phyloP scores from a whole-genome alignment of 371 early-diverging fungal species.

The Zychaea mexicana region DNA sequence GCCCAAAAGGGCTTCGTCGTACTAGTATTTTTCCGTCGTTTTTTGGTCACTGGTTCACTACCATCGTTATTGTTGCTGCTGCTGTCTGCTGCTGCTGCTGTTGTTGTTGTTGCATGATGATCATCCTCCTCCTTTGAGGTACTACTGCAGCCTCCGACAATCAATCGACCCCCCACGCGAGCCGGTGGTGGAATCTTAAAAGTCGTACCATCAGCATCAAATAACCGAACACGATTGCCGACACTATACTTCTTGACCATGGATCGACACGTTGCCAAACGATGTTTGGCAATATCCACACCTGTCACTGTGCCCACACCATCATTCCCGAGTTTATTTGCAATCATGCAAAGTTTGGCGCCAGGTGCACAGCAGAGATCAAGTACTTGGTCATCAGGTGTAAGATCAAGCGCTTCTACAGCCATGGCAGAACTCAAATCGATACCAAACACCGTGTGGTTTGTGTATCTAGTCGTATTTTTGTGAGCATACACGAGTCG shows the following conservation, averaged over 20 bases:
- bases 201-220: conserved; percentile 79
- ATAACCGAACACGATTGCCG: conserved; percentile 61
- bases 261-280: conserved; percentile 73
- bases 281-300: conserved; percentile 80
- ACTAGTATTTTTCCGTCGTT: conserved; percentile 10
- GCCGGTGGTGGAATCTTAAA: conserved; percentile 79
- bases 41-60: conserved; percentile 14
- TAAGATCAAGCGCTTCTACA: conserved; percentile 58
- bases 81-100: no score
- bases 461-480: conserved; percentile 36
- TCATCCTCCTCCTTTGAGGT: background rate
- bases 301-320: conserved; percentile 88
- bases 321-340: conserved; percentile 62
- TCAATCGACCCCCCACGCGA: conserved; percentile 9
- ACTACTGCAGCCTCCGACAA: conserved; percentile 18
- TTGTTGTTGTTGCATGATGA: conserved; percentile 7
- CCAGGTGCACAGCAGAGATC: conserved; percentile 87
- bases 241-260: conserved; percentile 69
- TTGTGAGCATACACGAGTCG: background rate
- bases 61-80: no score
- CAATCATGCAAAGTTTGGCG: conserved; percentile 82
- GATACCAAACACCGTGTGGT: conserved; percentile 74
- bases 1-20: conserved; percentile 75
- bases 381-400: conserved; percentile 72
- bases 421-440: conserved; percentile 84